These are phyloP conservation scores for Choiromyces venosus DNA, from an alignment of 495 filamentous ascomycete species.

Conservation along the genomic window DNA sequence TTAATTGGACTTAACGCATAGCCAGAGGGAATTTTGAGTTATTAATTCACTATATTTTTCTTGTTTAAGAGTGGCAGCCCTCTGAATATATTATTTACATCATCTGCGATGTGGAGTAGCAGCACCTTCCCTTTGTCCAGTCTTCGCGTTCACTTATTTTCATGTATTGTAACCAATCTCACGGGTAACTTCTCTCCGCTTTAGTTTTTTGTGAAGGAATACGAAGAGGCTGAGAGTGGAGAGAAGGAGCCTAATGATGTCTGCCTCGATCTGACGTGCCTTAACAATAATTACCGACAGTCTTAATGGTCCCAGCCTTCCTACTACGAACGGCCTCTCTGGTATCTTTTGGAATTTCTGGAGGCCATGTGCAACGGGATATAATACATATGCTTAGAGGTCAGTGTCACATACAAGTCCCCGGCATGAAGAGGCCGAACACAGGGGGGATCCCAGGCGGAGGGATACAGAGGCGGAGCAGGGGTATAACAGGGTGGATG, in stretches of 20 bases:
- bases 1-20: neutral
- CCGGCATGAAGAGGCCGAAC: no score
- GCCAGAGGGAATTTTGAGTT: neutral
- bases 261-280: neutral
- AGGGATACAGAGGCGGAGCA: no score
- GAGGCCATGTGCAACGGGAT: neutral
- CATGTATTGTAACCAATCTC: neutral
- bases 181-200: neutral
- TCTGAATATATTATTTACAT: neutral
- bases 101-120: neutral
- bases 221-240: neutral
- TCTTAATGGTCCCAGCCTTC: neutral
- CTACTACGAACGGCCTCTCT: neutral
- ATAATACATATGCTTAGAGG: neutral
- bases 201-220: neutral
- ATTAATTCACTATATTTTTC: neutral
- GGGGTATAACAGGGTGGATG: no score
- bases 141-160: neutral
- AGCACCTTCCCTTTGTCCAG: neutral
- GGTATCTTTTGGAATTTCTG: neutral
- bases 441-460: no score
- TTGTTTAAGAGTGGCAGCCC: neutral
- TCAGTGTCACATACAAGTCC: no score
- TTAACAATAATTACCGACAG: neutral
- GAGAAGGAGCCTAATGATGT: neutral